Evolutionary conservation across 257 asterid genomes (phyloP).

Genomic region (Primulina tabacum): DNA sequence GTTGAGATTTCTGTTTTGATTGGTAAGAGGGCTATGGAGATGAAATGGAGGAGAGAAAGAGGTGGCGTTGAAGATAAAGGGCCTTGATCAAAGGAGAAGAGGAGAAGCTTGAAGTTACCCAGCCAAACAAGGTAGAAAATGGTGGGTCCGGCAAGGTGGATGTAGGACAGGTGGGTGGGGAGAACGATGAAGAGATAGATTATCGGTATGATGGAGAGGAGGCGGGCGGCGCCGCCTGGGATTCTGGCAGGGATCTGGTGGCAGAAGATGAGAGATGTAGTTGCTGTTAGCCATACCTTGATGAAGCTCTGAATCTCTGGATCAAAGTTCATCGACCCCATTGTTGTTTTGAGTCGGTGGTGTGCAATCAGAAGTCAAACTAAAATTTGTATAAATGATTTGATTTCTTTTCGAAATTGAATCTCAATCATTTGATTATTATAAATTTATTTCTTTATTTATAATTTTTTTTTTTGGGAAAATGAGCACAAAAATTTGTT

Average conservation of each 20-base stretch:
- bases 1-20: slow-evolving; percentile 32
- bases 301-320: slow-evolving; percentile 36
- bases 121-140: slow-evolving; percentile 66
- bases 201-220: slow-evolving; percentile 50
- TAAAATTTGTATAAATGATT: too few relatives aligned
- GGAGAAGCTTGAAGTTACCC: slow-evolving; percentile 71
- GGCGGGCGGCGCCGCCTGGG: slow-evolving; percentile 41
- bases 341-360: too few relatives aligned
- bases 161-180: slow-evolving; percentile 45
- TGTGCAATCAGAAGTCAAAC: too few relatives aligned
- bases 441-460: too few relatives aligned
- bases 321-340: slow-evolving; percentile 19
- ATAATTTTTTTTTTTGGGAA: too few relatives aligned
- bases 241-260: slow-evolving; percentile 39
- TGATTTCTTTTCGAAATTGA: too few relatives aligned
- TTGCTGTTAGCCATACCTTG: slow-evolving; percentile 44
- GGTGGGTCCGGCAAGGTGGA: slow-evolving; percentile 40
- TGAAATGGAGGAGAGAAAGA: slow-evolving; percentile 45
- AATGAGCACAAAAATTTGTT: too few relatives aligned
- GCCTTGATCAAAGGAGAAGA: slow-evolving; percentile 48
- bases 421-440: too few relatives aligned
- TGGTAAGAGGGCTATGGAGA: slow-evolving; percentile 56
- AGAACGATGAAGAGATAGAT: slow-evolving; percentile 53
- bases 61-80: slow-evolving; percentile 46
- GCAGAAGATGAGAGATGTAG: slow-evolving; percentile 35